Percentiles rank a stretch among this genome's conserved stretches.
These are phyloP conservation scores for Sordariomycetes sp. DNA, from an alignment of 2,329 filamentous ascomycete species.

Conservation along the genomic window DNA sequence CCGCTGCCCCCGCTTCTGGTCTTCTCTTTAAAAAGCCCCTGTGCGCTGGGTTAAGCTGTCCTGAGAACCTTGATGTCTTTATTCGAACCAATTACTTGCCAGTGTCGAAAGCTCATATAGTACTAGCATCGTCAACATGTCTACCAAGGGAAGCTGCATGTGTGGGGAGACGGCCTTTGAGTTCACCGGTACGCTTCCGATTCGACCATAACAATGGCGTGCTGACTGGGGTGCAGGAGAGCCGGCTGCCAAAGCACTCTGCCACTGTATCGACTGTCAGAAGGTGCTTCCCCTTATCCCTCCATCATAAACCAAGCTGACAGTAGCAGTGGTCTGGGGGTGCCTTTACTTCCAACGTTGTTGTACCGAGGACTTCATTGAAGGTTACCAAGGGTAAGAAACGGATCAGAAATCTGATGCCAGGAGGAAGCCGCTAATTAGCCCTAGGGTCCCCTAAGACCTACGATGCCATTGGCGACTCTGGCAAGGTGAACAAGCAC, in stretches of 20 bases:
- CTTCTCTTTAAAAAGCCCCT: too few relatives aligned
- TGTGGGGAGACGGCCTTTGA: slow-evolving; percentile 23
- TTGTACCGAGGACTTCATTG: slow-evolving; percentile 36
- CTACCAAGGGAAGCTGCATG: slow-evolving; percentile 23
- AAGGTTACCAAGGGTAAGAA: slow-evolving; percentile 35
- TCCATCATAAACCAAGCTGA: neutral
- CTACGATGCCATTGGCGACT: slow-evolving; percentile 35
- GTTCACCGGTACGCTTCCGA: slow-evolving; percentile 17
- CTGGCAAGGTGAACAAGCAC: slow-evolving; percentile 45
- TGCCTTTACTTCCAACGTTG: slow-evolving; percentile 44
- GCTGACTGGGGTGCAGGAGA: slow-evolving; percentile 21
- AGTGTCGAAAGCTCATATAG: neutral
- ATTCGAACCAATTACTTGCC: neutral
- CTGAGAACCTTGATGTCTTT: neutral
- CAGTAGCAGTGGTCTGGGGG: slow-evolving; percentile 34
- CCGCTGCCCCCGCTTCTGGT: too few relatives aligned
- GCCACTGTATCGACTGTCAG: slow-evolving; percentile 45
- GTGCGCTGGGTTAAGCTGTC: too few relatives aligned
- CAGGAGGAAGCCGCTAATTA: too few relatives aligned
- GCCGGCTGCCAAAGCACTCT: slow-evolving; percentile 32
- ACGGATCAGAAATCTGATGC: too few relatives aligned
- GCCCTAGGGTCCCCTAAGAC: slow-evolving; percentile 37
- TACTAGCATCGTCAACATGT: slow-evolving; percentile 2
- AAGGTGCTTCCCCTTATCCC: slow-evolving; percentile 26
- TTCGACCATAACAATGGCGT: neutral